Percentiles rank a stretch among this genome's conserved stretches.
Conservation (phyloP, 1,284 basidiomycete genomes). For the Agroathelia rolfsii region DNA sequence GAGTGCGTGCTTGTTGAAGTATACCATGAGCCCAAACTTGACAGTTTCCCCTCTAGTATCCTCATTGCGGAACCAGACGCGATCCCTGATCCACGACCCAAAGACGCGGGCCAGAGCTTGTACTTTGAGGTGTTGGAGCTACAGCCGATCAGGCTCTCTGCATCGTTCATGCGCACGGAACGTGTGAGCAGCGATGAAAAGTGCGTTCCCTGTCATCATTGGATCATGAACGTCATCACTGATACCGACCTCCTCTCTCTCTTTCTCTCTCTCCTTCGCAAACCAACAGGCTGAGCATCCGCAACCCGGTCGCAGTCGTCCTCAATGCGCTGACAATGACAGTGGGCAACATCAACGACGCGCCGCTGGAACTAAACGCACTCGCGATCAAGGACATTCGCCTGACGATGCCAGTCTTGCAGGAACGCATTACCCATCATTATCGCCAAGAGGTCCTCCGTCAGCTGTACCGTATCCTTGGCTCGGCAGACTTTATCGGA, state of each 20-base stretch:
- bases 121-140: constrained; percentile 98
- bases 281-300: constrained; percentile 56
- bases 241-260: too few species aligned
- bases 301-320: constrained; percentile 90
- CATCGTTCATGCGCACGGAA: constrained; percentile 97
- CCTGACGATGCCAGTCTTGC: constrained; percentile 76
- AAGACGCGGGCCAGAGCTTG: constrained; percentile 64
- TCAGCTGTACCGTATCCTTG: constrained; percentile 93
- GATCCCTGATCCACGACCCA: constrained; percentile 71
- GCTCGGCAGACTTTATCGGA: constrained; percentile 91
- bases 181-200: constrained; percentile 88
- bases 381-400: constrained; percentile 94
- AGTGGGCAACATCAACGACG: constrained; percentile 94
- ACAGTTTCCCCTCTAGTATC: constrained; percentile 36
- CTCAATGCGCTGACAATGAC: constrained; percentile 96
- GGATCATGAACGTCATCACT: background rate
- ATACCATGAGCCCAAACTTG: constrained; percentile 9
- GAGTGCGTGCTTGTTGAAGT: constrained; percentile 44
- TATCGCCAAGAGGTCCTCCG: constrained; percentile 92
- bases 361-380: constrained; percentile 92
- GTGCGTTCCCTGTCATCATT: constrained; percentile 34
- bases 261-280: constrained; percentile 7
- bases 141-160: constrained; percentile 85
- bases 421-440: constrained; percentile 82
- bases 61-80: constrained; percentile 69